Percentiles rank a stretch among this genome's conserved stretches.
Conservation (phyloP, 805 yeast species). For the Cyberlindnera xishuangbannaensis region DNA sequence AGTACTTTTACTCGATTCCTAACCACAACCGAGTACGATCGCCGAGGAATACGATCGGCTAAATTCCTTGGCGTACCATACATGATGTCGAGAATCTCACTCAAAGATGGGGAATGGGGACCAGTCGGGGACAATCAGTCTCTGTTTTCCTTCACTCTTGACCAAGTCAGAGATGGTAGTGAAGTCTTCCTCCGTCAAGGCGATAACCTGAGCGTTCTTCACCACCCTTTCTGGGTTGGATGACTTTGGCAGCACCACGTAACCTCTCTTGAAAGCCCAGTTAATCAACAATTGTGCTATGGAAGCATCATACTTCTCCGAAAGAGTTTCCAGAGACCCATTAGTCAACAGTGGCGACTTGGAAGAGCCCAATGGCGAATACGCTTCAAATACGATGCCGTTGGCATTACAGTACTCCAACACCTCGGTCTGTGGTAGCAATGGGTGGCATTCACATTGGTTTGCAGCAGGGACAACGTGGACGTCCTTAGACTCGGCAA, state of each 20-base stretch:
- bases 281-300: slow-evolving; percentile 51
- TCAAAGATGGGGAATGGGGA: slow-evolving; percentile 6
- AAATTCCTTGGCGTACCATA: no score
- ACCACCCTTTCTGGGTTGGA: slow-evolving; percentile 38
- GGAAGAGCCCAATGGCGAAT: slow-evolving; percentile 17
- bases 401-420: slow-evolving; percentile 10
- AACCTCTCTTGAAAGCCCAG: slow-evolving; percentile 55
- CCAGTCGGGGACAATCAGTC: slow-evolving; percentile 6
- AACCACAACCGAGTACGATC: no score
- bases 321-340: slow-evolving; percentile 36
- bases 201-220: slow-evolving; percentile 28
- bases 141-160: slow-evolving; percentile 4
- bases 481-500: slow-evolving; percentile 11
- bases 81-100: no score
- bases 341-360: slow-evolving; percentile 26
- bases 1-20: no score
- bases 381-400: slow-evolving; percentile 15
- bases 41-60: no score
- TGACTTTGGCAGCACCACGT: slow-evolving; percentile 50
- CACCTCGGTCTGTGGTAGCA: slow-evolving; percentile 14
- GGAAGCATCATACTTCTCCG: slow-evolving; percentile 31
- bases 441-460: slow-evolving; percentile 22
- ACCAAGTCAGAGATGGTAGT: slow-evolving; percentile 19
- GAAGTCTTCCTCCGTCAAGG: slow-evolving; percentile 32
- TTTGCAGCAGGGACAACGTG: slow-evolving; percentile 17